Evolutionary conservation across 768 basidiomycete species (phyloP).

Genomic region (Auriculariales sp.): DNA sequence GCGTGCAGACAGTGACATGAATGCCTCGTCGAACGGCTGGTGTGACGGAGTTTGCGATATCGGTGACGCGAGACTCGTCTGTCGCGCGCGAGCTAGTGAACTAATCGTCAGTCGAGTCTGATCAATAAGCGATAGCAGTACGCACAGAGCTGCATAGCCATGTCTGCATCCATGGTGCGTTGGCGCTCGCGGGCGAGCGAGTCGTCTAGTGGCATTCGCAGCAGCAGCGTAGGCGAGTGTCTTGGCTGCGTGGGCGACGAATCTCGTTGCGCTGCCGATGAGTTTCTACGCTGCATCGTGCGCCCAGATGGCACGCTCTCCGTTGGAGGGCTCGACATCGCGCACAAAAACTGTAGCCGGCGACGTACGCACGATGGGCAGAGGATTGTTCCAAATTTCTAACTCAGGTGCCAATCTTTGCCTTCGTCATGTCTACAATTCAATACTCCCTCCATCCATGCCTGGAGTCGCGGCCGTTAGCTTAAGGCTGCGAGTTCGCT

Average conservation of each 20-base stretch:
- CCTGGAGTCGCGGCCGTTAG: too few species aligned
- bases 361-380: too few species aligned
- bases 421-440: too few species aligned
- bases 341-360: too few species aligned
- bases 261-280: background rate
- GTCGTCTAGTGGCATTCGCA: constrained; percentile 48
- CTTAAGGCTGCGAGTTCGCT: too few species aligned
- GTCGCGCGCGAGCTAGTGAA: constrained; percentile 8
- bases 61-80: constrained; percentile 16
- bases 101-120: constrained; percentile 46
- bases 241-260: constrained; percentile 23
- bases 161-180: constrained; percentile 82
- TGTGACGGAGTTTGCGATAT: constrained; percentile 18
- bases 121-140: constrained; percentile 54
- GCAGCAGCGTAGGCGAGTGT: constrained; percentile 50
- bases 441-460: too few species aligned
- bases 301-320: background rate
- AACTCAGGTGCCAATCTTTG: too few species aligned
- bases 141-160: constrained; percentile 43
- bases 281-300: background rate
- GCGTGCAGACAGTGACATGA: constrained; percentile 29
- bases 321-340: background rate
- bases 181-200: constrained; percentile 74
- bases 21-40: constrained; percentile 19
- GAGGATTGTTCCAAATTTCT: too few species aligned